Base-by-base conservation (phyloP, 73 alveolate species). In the Loxodes magnus region DNA sequence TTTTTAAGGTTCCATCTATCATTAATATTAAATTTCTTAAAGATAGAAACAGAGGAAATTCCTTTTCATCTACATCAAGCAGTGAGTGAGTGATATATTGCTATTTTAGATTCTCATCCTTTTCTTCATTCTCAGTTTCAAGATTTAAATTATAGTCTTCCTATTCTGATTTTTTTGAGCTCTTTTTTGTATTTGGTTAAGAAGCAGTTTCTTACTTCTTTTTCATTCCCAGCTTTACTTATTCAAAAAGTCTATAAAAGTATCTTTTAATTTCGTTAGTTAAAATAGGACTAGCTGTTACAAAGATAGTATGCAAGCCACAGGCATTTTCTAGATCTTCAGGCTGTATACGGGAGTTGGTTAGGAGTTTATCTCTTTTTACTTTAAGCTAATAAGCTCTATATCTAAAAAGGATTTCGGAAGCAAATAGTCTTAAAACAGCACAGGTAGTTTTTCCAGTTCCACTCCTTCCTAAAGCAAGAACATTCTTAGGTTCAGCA, bases 391-490 rank as follows among this genome's bases (percentile, higher is more conserved):
- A 25, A 4, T 28, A 26, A 14, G 43, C 43, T 30, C 74, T 41
- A 28, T 41, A 29, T 28, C 51, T 67, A 43, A 60, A 85, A 24
- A 80, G 64, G n/a, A 77, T 56, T 29, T 85, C 96, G 56, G 68
- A 35, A 4, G 93, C 64, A 35, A 85, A 70, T 24, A 85, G 37
- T 48, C 92, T 64, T 12, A 85, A 63, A 0, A 80, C 59, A 29
- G 93, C 52, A 35, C 87, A 52, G 4, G 93, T 79, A 4, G 96
- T 85, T 52, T 85, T 85, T 7, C 96, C 96, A 9, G 96, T 85
- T 5, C 96, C 96, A 21, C 91, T 74, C 35, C 96, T 74, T 6
- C 96, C 96, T 2, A 85, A 51, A 7, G 76, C 82, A 15, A 85
- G 64, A 0, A 70, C 65, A 44, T 81, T 85, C 9, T 79, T 76